phyloP scores from a whole-genome alignment of 257 asterid genomes.

The Anisodus acutangulus region DNA sequence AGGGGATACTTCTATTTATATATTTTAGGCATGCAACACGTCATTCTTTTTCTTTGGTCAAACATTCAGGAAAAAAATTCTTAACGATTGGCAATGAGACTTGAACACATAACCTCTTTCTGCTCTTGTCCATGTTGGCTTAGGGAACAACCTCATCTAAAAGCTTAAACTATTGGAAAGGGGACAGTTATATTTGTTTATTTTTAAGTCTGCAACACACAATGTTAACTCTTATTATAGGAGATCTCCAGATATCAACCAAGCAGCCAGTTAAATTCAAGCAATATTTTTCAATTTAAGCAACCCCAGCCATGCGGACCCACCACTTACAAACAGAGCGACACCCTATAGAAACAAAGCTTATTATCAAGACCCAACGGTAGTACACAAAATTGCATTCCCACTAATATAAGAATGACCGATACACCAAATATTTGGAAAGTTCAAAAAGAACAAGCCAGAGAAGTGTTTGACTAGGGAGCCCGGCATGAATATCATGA shows the following conservation, averaged over 20 bases:
- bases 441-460: neutral
- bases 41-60: neutral
- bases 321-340: neutral
- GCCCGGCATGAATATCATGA: conserved; percentile 17
- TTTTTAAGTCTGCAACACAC: neutral
- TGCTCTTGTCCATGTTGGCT: neutral
- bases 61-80: neutral
- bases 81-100: conserved; percentile 6
- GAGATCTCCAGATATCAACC: conserved; percentile 13
- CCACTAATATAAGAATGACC: neutral
- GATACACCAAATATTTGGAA: neutral
- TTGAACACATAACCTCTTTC: neutral
- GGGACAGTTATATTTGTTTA: neutral
- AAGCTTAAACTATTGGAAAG: conserved; percentile 14
- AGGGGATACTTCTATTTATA: neutral
- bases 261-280: conserved; percentile 23
- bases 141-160: neutral
- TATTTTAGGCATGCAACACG: neutral
- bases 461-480: neutral
- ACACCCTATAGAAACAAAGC: neutral
- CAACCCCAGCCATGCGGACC: neutral
- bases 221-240: neutral
- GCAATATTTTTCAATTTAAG: neutral
- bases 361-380: neutral
- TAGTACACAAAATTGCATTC: neutral